Conservation (phyloP, 805 yeast species). For the Kuraishia molischiana region DNA sequence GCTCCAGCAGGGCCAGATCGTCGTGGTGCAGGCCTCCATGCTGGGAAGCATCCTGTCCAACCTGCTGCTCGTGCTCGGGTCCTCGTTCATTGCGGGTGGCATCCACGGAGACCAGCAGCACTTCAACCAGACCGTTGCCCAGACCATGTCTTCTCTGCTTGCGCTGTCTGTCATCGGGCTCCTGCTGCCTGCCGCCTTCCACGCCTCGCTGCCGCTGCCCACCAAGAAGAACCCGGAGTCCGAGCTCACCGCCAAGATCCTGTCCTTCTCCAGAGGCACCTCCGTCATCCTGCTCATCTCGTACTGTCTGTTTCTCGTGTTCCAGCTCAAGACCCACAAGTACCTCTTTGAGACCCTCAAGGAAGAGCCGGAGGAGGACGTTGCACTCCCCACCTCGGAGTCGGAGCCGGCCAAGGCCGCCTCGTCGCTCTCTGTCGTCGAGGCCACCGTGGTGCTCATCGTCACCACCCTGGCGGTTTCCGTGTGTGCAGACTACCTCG, state of each 20-base stretch:
- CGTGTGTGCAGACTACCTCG: conserved; percentile 86
- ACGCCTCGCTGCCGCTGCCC: conserved; percentile 58
- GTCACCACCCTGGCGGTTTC: conserved; percentile 73
- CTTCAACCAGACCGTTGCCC: conserved; percentile 95
- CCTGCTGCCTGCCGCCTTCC: conserved; percentile 93
- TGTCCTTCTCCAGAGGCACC: conserved; percentile 78
- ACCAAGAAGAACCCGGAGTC: conserved; percentile 22
- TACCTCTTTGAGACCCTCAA: conserved; percentile 54
- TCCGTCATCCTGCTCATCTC: conserved; percentile 68
- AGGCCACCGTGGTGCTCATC: conserved; percentile 47
- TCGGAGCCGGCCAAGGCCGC: background rate
- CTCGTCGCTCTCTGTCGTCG: conserved; percentile 32
- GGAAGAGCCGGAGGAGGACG: conserved; percentile 6
- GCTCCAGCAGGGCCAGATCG: conserved; percentile 70
- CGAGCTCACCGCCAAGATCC: conserved; percentile 29
- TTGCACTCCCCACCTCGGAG: conserved; percentile 2
- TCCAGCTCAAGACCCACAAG: conserved; percentile 86
- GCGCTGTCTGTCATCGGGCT: conserved; percentile 86
- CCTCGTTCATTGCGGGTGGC: conserved; percentile 92
- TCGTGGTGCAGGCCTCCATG: conserved; percentile 97
- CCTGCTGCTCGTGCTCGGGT: conserved; percentile 83
- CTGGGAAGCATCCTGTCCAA: conserved; percentile 89
- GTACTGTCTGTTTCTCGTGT: conserved; percentile 69
- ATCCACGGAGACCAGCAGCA: conserved; percentile 74
- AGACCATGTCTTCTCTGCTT: conserved; percentile 91